phyloP scores from a whole-genome alignment of 2,329 filamentous ascomycete species.

The Parastagonospora avenae region DNA sequence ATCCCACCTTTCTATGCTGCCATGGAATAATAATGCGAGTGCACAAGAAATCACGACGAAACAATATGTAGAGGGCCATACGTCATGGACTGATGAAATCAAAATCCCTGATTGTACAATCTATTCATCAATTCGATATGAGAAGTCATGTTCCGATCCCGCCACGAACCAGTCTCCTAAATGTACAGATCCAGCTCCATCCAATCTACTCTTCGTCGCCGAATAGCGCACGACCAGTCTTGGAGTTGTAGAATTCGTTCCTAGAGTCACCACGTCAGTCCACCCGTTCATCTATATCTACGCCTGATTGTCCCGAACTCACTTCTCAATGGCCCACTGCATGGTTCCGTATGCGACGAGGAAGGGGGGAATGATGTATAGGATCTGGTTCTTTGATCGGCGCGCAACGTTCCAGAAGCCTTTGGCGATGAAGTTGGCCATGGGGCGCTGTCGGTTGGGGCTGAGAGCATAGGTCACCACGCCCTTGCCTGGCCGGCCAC shows the following conservation, averaged over 20 bases:
- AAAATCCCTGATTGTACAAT: conserved; percentile 2
- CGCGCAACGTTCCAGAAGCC: conserved; percentile 97
- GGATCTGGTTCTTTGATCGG: conserved; percentile 81
- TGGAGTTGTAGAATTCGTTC: conserved; percentile 83
- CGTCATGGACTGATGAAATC: background rate
- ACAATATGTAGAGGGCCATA: background rate
- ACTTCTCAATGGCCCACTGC: conserved; percentile 93
- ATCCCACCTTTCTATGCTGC: too few species aligned
- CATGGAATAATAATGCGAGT: background rate
- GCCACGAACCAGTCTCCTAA: conserved; percentile 7
- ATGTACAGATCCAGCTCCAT: conserved; percentile 15
- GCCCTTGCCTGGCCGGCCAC: conserved; percentile 60
- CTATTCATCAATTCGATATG: background rate
- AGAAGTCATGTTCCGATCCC: background rate
- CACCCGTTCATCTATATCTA: background rate
- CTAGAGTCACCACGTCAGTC: conserved; percentile 49
- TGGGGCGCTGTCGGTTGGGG: conserved; percentile 85
- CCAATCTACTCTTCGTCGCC: conserved; percentile 49
- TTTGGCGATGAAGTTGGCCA: conserved; percentile 76
- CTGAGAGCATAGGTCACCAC: conserved; percentile 75
- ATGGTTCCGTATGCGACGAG: conserved; percentile 79
- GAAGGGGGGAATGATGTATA: conserved; percentile 85
- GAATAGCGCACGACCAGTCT: conserved; percentile 67
- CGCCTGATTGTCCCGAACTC: conserved; percentile 45
- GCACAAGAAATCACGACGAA: background rate